Conservation (phyloP, 108 stramenopile genomes). For the Aurantiochytrium sp. region DNA sequence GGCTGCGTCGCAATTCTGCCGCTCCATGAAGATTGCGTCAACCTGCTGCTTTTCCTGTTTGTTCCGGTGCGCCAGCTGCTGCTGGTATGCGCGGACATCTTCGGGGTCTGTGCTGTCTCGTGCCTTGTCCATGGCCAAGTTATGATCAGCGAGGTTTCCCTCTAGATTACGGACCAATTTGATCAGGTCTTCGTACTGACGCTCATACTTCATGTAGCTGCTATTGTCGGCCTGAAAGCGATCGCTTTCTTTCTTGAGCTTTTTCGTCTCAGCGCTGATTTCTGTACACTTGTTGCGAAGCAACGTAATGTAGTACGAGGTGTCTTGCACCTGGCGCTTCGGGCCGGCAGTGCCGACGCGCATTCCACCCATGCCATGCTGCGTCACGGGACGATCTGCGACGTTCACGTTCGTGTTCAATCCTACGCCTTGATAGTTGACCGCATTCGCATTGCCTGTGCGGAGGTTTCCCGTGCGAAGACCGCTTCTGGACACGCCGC, state of each 20-base stretch:
- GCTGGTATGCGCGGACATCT: conserved; percentile 39
- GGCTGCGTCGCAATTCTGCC: conserved; percentile 42
- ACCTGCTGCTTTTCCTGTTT: conserved; percentile 38
- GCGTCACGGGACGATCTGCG: conserved; percentile 55
- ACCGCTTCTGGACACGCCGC: neutral
- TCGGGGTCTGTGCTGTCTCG: conserved; percentile 50
- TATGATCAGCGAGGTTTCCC: conserved; percentile 59
- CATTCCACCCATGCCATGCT: conserved; percentile 59
- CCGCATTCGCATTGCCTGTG: neutral
- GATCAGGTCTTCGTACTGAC: conserved; percentile 49
- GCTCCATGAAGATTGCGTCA: conserved; percentile 47
- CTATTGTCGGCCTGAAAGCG: neutral
- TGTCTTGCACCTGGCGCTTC: conserved; percentile 56
- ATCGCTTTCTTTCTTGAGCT: conserved; percentile 28
- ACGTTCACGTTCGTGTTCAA: conserved; percentile 47
- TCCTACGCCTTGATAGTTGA: conserved; percentile 26
- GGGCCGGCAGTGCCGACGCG: conserved; percentile 30
- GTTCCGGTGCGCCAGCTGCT: conserved; percentile 22
- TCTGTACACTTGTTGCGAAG: conserved; percentile 42
- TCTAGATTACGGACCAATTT: conserved; percentile 40
- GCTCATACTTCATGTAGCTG: conserved; percentile 25
- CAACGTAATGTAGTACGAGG: conserved; percentile 45
- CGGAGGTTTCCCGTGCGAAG: neutral
- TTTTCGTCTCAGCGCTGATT: conserved; percentile 17
- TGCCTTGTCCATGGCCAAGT: conserved; percentile 60